A percentile compares a stretch with the other conserved stretches of the same genome.
Conservation (phyloP, 2,329 filamentous ascomycete genomes). For the Apiospora aurea region DNA sequence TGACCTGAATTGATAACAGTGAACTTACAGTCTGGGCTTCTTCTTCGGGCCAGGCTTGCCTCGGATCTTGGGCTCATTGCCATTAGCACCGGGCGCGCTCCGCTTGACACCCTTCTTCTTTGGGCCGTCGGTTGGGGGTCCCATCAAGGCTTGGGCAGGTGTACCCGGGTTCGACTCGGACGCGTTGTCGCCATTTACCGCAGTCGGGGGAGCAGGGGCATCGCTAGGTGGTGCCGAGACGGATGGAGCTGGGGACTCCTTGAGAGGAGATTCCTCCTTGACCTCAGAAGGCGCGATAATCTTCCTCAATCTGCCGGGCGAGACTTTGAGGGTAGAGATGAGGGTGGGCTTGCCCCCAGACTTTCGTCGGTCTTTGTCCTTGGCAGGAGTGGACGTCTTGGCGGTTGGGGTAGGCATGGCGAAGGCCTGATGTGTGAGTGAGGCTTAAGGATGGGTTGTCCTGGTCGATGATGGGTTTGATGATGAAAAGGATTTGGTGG, state of each 20-base stretch:
- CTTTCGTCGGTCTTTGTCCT: slow-evolving; percentile 56
- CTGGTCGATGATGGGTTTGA: slow-evolving; percentile 4
- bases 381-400: slow-evolving; percentile 46
- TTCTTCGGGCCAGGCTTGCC: slow-evolving; percentile 97
- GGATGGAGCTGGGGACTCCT: slow-evolving; percentile 56
- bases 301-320: slow-evolving; percentile 57
- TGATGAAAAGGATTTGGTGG: slow-evolving; percentile 10
- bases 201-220: slow-evolving; percentile 43
- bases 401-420: slow-evolving; percentile 44
- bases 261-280: slow-evolving; percentile 53
- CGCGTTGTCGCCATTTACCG: slow-evolving; percentile 61
- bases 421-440: slow-evolving; percentile 27
- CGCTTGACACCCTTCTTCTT: slow-evolving; percentile 82
- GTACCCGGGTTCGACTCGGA: slow-evolving; percentile 67
- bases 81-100: slow-evolving; percentile 69
- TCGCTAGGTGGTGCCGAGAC: slow-evolving; percentile 44
- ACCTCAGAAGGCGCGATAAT: slow-evolving; percentile 53
- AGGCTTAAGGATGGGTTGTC: slow-evolving; percentile 23
- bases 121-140: slow-evolving; percentile 63
- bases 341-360: slow-evolving; percentile 45
- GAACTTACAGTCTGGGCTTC: slow-evolving; percentile 88
- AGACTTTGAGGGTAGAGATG: slow-evolving; percentile 61
- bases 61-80: slow-evolving; percentile 69
- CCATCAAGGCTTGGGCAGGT: slow-evolving; percentile 63
- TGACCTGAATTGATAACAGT: slow-evolving; percentile 28